phyloP scores from a whole-genome alignment of 345 rosid species.

The Eucalyptus victrix region DNA sequence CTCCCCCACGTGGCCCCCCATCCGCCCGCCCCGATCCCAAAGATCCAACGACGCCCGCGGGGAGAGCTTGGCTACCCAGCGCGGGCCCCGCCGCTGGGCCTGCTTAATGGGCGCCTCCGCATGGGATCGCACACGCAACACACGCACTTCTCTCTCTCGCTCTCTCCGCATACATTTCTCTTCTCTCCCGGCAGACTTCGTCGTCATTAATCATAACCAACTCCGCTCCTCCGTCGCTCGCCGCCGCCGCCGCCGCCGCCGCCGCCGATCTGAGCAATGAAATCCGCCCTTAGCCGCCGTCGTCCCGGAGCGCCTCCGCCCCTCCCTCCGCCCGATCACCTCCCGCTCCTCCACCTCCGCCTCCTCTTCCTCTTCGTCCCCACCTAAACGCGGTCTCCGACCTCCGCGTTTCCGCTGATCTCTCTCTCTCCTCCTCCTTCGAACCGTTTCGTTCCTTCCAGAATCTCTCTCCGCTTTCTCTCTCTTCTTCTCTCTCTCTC shows the following conservation, averaged over 20 bases:
- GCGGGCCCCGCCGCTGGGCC: neutral
- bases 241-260: neutral
- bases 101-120: neutral
- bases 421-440: neutral
- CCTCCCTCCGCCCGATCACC: constrained; percentile 24
- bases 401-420: neutral
- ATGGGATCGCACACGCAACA: neutral
- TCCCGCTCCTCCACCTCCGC: constrained; percentile 45
- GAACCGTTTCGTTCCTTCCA: neutral
- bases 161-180: neutral
- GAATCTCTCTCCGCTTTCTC: neutral
- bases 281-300: neutral
- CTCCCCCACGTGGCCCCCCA: neutral
- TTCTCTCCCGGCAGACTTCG: neutral
- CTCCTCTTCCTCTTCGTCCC: constrained; percentile 79
- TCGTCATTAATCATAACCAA: neutral
- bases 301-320: constrained; percentile 19
- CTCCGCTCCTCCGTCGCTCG: neutral
- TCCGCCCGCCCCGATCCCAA: neutral
- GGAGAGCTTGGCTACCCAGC: rapidly evolving
- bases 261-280: neutral
- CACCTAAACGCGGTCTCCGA: constrained; percentile 8
- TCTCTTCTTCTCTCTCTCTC: neutral
- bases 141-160: neutral
- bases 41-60: neutral